Conservation (phyloP, 139 green algal species). For the Micromonas commoda region DNA sequence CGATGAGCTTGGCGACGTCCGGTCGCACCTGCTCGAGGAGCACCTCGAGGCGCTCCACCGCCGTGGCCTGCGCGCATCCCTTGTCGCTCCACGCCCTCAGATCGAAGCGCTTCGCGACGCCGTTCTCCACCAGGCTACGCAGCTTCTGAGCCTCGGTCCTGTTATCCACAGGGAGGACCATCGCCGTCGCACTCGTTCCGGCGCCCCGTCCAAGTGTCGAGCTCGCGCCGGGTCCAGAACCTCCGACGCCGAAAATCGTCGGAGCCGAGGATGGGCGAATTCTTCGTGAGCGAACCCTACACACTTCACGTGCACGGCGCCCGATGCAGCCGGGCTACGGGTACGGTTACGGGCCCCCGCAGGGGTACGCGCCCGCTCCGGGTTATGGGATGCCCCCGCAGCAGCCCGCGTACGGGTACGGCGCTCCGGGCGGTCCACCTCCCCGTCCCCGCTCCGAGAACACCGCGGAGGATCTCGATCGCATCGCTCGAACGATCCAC, state of each 20-base stretch:
- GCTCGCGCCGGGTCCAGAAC: too few relatives aligned
- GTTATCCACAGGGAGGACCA: background rate
- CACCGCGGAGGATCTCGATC: constrained; percentile 33
- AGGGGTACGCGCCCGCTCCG: too few relatives aligned
- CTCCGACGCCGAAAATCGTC: too few relatives aligned
- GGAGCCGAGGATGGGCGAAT: too few relatives aligned
- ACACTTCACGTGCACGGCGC: too few relatives aligned
- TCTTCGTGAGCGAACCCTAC: background rate
- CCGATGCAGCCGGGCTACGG: too few relatives aligned
- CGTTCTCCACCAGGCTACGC: background rate
- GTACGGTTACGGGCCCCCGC: background rate
- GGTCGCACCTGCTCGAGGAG: background rate
- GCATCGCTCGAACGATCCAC: constrained; percentile 43
- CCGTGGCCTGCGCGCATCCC: background rate
- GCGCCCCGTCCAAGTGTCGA: too few relatives aligned
- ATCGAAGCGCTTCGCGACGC: constrained; percentile 16
- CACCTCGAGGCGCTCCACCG: background rate
- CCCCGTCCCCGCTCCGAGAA: background rate
- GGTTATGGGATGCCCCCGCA: background rate
- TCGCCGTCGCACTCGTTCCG: background rate
- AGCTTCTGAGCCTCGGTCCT: background rate
- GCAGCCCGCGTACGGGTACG: background rate
- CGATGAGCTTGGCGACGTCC: constrained; percentile 14
- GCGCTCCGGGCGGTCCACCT: too few relatives aligned
- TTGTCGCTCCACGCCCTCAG: background rate